phyloP scores from a whole-genome alignment of 2,329 filamentous ascomycete species.

The Diaporthe sp. region DNA sequence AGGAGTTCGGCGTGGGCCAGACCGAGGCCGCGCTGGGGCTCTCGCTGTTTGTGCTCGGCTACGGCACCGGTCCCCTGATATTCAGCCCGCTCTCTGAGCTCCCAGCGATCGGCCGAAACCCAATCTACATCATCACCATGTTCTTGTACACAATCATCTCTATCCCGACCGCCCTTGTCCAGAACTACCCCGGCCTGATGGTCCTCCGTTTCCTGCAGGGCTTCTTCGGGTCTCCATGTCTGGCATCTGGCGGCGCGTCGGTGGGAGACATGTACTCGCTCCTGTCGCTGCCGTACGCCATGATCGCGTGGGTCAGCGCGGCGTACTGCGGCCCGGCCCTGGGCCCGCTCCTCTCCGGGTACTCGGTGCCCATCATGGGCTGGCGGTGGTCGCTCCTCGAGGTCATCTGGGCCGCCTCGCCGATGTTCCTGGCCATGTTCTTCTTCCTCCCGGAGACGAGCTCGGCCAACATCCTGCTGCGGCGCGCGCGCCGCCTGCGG shows the following conservation, averaged over 20 bases:
- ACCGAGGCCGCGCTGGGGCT: conserved; percentile 65
- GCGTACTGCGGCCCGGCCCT: conserved; percentile 63
- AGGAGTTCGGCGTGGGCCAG: conserved; percentile 61
- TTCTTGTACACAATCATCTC: conserved; percentile 76
- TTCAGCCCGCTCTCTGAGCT: conserved; percentile 71
- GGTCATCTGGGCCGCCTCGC: conserved; percentile 71
- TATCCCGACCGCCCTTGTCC: conserved; percentile 72
- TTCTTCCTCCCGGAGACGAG: conserved; percentile 75
- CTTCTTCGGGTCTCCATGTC: conserved; percentile 74
- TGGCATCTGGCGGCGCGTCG: conserved; percentile 70
- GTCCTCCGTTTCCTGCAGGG: conserved; percentile 75
- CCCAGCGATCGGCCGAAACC: conserved; percentile 71
- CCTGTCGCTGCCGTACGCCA: conserved; percentile 67
- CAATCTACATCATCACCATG: conserved; percentile 76
- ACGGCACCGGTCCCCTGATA: conserved; percentile 60
- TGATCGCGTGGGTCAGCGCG: conserved; percentile 70
- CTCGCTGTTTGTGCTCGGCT: conserved; percentile 66
- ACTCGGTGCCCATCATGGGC: conserved; percentile 66
- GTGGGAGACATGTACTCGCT: conserved; percentile 67
- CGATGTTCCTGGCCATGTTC: conserved; percentile 72
- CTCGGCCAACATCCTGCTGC: conserved; percentile 69
- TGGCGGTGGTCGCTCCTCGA: conserved; percentile 78
- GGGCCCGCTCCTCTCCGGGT: conserved; percentile 72
- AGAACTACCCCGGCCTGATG: conserved; percentile 74
- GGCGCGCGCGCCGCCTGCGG: conserved; percentile 71